Base-by-base conservation (phyloP, 2,329 filamentous ascomycete species). In the Neurospora sp. region DNA sequence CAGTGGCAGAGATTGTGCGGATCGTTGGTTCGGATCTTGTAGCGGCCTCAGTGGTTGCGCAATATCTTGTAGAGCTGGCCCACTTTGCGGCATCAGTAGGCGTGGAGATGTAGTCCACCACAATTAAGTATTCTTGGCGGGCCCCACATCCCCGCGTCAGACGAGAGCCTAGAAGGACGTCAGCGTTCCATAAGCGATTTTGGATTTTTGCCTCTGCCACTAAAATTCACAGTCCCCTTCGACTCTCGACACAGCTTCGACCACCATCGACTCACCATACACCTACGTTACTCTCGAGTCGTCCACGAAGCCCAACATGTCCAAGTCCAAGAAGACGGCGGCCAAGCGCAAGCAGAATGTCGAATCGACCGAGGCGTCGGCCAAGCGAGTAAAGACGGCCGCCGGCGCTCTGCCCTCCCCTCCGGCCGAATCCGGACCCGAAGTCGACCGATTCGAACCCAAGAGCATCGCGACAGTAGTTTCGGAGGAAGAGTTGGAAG, bases 401-500 rank as follows among this genome's bases (percentile, higher is more conserved):
- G 23, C 52, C 52, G 52, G 52, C 1, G 52, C 52, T 3, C 52
- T 62, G 13, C 52, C 52, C 52, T 62, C 52, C 28, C 52, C 52
- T 17, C 28, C 52, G 2, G 52, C 28, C 28, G 52, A 62, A 36
- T 36, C 52, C 52, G 52, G 28, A 36, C 3, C 52, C 52, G 23
- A 62, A n/a, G 28, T 36, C 52, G 23, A 33, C 15, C 52, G 28
- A 36, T 62, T 78, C 68, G 84, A 84, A 71, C 82, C 84, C n/a
- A 84, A 82, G 74, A 86, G 77, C 67, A 79, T 89, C 3, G 80
- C 84, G 68, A 82, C 84, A 0, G 78, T 90, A 71, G 82, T 87
- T n/a, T 87, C 87, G 2, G 81, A 83, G 17, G 89, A 91, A 73
- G 90, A 92, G 72, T 82, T 92, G 69, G 89, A 91, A 66, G 86